Base-by-base conservation (phyloP, 352 stramenopile species). In the Phytopythium boreale region DNA sequence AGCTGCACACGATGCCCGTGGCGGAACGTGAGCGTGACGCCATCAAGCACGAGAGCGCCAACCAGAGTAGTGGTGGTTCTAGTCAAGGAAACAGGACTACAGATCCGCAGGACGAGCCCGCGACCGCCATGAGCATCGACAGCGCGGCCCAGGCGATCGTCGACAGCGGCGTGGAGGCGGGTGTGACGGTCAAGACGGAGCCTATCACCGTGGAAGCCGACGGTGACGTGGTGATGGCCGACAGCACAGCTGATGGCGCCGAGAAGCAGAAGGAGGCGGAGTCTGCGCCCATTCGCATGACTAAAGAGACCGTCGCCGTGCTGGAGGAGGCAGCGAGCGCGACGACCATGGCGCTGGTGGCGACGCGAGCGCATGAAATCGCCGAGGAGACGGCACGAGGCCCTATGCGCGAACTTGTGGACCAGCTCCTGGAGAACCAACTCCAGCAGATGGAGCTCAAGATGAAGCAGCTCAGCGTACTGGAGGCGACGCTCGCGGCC, bases 361-460 rank as follows among this genome's bases (percentile, higher is more conserved):
- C 83, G 14, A 71, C 75, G 22, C 69, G 79, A 14, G 82, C 86
- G 1, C 66, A 90, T 22, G 47, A 68, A 15, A 75, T 88, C 17
- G 79, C 82, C 14, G 66, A 76, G 7, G 66, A 81, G 2, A 80
- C 74, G 12, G 80, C 73, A 0, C 65, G 62, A n/a, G 76, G 70
- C 0, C 72, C 80, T 0, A 72, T 90, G 37, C 74, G 76, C 7
- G 74, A 82, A 19, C 68, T 92, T 4, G 76, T 92, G 24, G 70
- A 75, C 17, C 68, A 92, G 55, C 50, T 94, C 20, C 22, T 90
- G 22, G 68, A 89, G 61, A 91, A 87, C 56, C 78, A 94, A 37
- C 58, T 94, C 63, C 62, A 78, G 51, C 83, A 92, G 63, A 80
- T 94, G 71, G 81, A 94, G 63, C 69, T 94, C 46, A 91, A 92